Evolutionary conservation across 768 basidiomycete genomes (phyloP).

Genomic region (Tubosaeta brunneosetosa): DNA sequence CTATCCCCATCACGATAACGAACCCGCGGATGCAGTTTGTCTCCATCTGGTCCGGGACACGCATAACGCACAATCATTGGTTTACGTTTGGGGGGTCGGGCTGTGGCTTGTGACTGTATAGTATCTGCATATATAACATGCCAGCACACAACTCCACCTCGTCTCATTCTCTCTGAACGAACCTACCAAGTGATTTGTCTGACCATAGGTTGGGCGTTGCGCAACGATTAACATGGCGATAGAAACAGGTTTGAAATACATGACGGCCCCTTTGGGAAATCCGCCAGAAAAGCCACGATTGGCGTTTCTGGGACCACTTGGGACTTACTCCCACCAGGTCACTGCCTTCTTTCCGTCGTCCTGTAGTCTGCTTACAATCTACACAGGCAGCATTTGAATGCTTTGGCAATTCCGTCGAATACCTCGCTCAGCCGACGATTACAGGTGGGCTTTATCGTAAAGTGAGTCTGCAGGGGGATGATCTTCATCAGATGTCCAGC

Average conservation of each 20-base stretch:
- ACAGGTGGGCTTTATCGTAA: constrained; percentile 28
- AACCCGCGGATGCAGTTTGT: too few relatives aligned
- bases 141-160: background rate
- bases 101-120: background rate
- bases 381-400: constrained; percentile 43
- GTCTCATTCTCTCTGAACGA: background rate
- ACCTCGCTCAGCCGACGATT: constrained; percentile 39
- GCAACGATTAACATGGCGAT: constrained; percentile 6
- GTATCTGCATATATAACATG: background rate
- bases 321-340: constrained; percentile 70
- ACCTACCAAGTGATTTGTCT: background rate
- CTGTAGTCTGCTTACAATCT: constrained; percentile 20
- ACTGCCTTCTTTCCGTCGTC: constrained; percentile 1
- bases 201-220: background rate
- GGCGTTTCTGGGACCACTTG: constrained; percentile 61
- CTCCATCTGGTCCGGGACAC: too few relatives aligned
- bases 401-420: constrained; percentile 45
- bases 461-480: background rate
- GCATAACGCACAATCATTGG: too few relatives aligned
- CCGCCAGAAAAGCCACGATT: constrained; percentile 27
- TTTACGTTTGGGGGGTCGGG: background rate
- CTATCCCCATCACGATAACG: too few relatives aligned
- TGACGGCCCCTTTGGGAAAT: constrained; percentile 2
- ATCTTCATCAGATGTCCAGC: constrained; percentile 50
- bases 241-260: constrained; percentile 4